These are phyloP conservation scores for Leptographium procerum DNA, from an alignment of 2,329 filamentous ascomycete genomes.

Conservation along the genomic window DNA sequence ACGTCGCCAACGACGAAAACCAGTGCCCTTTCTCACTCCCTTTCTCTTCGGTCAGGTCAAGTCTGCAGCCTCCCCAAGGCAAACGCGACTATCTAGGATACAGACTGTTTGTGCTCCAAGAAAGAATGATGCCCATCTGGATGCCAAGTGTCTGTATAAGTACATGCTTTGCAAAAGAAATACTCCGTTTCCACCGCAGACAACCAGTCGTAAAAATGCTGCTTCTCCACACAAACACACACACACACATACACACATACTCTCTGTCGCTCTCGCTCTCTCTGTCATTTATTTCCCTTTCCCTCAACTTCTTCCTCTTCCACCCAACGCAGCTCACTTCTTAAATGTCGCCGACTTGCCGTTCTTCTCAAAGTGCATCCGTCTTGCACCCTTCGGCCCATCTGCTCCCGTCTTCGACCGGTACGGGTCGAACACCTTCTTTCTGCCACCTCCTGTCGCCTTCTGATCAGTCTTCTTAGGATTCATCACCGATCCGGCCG, in stretches of 20 bases:
- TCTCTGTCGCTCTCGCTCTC: neutral
- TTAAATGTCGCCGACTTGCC: slow-evolving; percentile 29
- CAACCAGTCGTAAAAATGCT: neutral
- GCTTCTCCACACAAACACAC: neutral
- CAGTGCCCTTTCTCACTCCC: neutral
- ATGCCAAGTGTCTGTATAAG: neutral
- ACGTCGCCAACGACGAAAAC: neutral
- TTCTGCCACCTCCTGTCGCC: slow-evolving; percentile 4
- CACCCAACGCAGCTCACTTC: too few relatives aligned
- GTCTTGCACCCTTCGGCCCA: slow-evolving; percentile 20
- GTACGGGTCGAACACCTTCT: slow-evolving; percentile 23
- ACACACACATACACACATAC: too few relatives aligned
- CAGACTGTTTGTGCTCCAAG: neutral
- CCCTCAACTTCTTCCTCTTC: too few relatives aligned
- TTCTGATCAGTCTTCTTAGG: slow-evolving; percentile 14
- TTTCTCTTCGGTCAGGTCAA: too few relatives aligned
- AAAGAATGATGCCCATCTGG: neutral
- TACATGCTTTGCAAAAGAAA: neutral
- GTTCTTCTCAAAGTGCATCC: slow-evolving; percentile 20
- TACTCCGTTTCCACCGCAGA: neutral
- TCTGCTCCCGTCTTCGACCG: slow-evolving; percentile 16
- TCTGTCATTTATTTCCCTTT: neutral
- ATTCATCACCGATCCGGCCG: slow-evolving; percentile 21
- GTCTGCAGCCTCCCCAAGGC: too few relatives aligned
- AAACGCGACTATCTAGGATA: neutral